phyloP scores from a whole-genome alignment of 371 early-diverging fungal genomes.

The Syncephalastrum monosporum region DNA sequence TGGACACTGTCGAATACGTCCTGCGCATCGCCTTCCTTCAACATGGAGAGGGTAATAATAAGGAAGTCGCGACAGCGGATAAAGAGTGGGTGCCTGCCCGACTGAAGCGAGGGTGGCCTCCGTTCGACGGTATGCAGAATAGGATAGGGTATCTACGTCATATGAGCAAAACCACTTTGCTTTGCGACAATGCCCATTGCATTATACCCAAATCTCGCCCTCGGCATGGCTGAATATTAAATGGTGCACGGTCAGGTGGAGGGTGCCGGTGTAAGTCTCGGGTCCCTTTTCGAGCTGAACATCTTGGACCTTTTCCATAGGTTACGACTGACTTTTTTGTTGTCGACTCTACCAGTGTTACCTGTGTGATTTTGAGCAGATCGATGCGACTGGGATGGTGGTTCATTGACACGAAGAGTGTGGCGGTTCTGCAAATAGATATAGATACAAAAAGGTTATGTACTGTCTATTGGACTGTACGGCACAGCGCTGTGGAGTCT shows the following conservation, averaged over 20 bases:
- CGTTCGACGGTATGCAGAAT: slow-evolving; percentile 83
- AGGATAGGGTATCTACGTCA: slow-evolving; percentile 76
- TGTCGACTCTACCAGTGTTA: slow-evolving; percentile 7
- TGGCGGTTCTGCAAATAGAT: slow-evolving; percentile 4
- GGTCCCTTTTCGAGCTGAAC: slow-evolving; percentile 64
- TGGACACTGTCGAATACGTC: slow-evolving; percentile 82
- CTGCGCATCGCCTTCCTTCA: slow-evolving; percentile 68
- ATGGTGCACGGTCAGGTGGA: slow-evolving; percentile 81
- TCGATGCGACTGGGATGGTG: slow-evolving; percentile 46
- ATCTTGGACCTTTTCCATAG: slow-evolving; percentile 51
- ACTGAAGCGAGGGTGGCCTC: slow-evolving; percentile 44
- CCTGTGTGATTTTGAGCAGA: slow-evolving; percentile 49
- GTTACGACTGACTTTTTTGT: background rate
- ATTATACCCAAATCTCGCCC: slow-evolving; percentile 69
- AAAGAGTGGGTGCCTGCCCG: slow-evolving; percentile 55
- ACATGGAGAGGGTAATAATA: slow-evolving; percentile 68
- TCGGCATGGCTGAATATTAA: slow-evolving; percentile 68
- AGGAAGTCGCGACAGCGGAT: slow-evolving; percentile 83
- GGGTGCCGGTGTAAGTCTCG: slow-evolving; percentile 58
- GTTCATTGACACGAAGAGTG: slow-evolving; percentile 2
- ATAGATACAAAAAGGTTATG: slow-evolving; percentile 3
- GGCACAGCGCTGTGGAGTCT: too few species aligned
- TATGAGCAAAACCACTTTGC: background rate
- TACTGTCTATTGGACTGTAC: background rate
- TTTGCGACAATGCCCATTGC: background rate